Evolutionary conservation across 345 rosid genomes (phyloP), one percentile per base, ranked within the genome.

Genomic region (Lepidium aucheri): DNA sequence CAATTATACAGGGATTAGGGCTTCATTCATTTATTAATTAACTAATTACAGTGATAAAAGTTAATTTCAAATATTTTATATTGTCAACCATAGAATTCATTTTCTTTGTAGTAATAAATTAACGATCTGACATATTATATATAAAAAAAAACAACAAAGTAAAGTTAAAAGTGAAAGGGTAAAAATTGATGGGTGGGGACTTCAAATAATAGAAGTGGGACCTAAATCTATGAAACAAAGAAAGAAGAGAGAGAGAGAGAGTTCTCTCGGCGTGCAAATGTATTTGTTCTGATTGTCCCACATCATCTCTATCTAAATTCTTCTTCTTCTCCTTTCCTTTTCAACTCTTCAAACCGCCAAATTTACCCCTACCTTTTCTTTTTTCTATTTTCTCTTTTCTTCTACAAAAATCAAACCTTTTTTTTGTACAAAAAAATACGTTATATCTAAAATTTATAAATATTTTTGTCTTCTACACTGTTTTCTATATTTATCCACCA

Each of bases 261-360:
- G n/a, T n/a, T n/a, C n/a, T n/a, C n/a, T n/a, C n/a, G 69, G 68
- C 72, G 77, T 73, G 77, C 72, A 13, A 59, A 24, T 36, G 70
- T 26, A 32, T 24, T 73, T 50, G 65, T 59, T 35, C 50, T 8
- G 58, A 63, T 57, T 49, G 69, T 54, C 60, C 70, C 44, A 49
- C 70, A n/a, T n/a, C 63, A 35, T 55, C 57, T 13, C 17, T 8
- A 34, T 45, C 40, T 36, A 26, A n/a, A n/a, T 26, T 5, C 34
- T 28, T 63, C 47, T 53, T 53, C 46, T 1, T 46, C 44, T 32
- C 46, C n/a, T 24, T 72, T 58, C 30, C 66, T 63, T 58, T 66
- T 66, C 76, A 51, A 73, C 67, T 20, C 42, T 60, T 8, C 67
- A 39, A 73, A 65, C 76, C 76, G 67, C 77, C 77, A 73, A 73